A percentile compares a stretch with the other conserved stretches of the same genome.
Conservation (phyloP, 2,329 filamentous ascomycete genomes). For the Exophiala phaeomuriformis region DNA sequence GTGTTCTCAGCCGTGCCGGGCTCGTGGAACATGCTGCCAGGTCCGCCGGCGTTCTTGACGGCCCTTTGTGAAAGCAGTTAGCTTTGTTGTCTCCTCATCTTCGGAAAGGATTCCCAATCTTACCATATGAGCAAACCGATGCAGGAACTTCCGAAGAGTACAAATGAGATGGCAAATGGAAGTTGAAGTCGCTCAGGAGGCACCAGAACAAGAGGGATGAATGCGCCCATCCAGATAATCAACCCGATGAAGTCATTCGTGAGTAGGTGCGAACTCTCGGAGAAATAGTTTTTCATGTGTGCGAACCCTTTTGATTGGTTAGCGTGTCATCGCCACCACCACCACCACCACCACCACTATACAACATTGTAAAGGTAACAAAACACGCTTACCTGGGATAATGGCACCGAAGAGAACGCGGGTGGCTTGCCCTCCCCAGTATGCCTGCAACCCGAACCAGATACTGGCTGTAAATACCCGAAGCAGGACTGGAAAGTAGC, state of each 20-base stretch:
- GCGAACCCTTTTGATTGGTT: conserved; percentile 14
- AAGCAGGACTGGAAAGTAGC: conserved; percentile 26
- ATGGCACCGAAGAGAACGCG: conserved; percentile 21
- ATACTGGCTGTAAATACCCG: conserved; percentile 23
- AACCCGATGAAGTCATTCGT: conserved; percentile 29
- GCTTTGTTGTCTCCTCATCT: neutral
- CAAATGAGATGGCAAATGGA: conserved; percentile 26
- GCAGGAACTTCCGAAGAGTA: conserved; percentile 24
- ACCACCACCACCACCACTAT: neutral
- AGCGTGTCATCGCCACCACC: neutral
- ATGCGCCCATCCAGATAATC: conserved; percentile 26
- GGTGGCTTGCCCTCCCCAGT: conserved; percentile 27
- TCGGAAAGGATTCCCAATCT: neutral
- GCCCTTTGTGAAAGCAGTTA: conserved; percentile 9
- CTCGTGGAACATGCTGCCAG: conserved; percentile 23
- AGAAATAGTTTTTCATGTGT: conserved; percentile 28
- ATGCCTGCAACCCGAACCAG: conserved; percentile 23
- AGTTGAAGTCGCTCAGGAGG: conserved; percentile 25
- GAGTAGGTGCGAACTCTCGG: conserved; percentile 24
- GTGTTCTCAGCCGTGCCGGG: conserved; percentile 15
- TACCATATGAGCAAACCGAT: conserved; percentile 24
- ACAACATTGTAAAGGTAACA: neutral
- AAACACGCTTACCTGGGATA: conserved; percentile 14
- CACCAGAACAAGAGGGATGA: conserved; percentile 25
- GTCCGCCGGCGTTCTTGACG: conserved; percentile 21